Evolutionary conservation across 2,329 filamentous ascomycete species (phyloP), one percentile per base, ranked within the genome.

Genomic region (Macroventuria anomochaeta): DNA sequence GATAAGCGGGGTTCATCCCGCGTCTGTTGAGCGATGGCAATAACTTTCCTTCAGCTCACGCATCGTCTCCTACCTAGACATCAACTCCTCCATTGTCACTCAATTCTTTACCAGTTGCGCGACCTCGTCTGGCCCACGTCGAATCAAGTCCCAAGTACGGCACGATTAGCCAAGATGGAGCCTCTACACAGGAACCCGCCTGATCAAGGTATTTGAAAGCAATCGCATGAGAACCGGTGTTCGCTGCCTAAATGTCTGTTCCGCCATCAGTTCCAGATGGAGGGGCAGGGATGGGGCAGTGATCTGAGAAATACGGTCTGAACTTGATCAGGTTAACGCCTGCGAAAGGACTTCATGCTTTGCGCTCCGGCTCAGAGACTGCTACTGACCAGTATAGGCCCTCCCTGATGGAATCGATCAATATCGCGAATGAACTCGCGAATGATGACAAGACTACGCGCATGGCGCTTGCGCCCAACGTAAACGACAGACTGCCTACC

Each of bases 261-360:
- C 39, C 15, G 37, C 31, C 39, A 13, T 25, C 33, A 23, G 15
- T 11, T 26, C 40, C 39, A 28, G 20, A 20, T 25, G 33, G 34
- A n/a, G 12, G 12, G 41, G 47, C 11, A 42, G 38, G 11, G 36
- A 11, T 32, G 17, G 43, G 54, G 47, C 38, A 43, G 59, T 60
- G 74, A 73, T 79, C 79, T 81, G 79, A 81, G 79, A 81, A 61
- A 81, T 74, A 81, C 79, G 79, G 79, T 79, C 66, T 69, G 77
- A 81, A 81, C 79, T 81, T 80, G 79, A 80, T 79, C 78, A 79
- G 75, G 78, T 76, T 76, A 78, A 81, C 74, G 70, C 78, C 76
- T 79, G 79, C 79, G 78, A 80, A 80, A 81, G 78, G 75, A 80
- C 69, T 55, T 80, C 79, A 80, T 81, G 79, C 79, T 65, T 68